Percentiles rank a stretch among this genome's conserved stretches.
phyloP scores from a whole-genome alignment of 768 basidiomycete genomes.

The Boletus subcaerulescens region DNA sequence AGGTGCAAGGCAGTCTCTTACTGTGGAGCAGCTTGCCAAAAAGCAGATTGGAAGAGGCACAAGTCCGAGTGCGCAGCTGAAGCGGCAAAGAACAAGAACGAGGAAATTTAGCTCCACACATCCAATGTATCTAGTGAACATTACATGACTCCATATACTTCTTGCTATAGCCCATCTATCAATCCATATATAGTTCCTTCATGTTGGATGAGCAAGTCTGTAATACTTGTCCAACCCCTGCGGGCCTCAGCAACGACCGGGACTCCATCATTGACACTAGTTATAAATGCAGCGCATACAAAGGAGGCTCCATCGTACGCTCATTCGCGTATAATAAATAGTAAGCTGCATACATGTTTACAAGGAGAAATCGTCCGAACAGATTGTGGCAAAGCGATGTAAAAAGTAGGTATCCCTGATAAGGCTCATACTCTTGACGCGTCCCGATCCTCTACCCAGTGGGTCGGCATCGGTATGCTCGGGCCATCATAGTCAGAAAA shows the following conservation, averaged over 20 bases:
- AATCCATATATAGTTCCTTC: no score
- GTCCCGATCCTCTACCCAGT: slow-evolving; percentile 43
- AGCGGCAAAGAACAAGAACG: slow-evolving; percentile 1
- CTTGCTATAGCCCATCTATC: background rate
- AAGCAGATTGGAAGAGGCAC: slow-evolving; percentile 1
- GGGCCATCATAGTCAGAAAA: slow-evolving; percentile 49
- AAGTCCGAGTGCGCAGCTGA: background rate
- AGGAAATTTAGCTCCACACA: background rate
- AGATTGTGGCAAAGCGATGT: no score
- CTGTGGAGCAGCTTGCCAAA: background rate
- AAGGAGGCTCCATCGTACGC: no score
- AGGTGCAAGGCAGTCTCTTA: background rate
- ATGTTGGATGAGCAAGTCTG: no score
- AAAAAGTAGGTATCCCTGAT: background rate
- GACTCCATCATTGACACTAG: no score
- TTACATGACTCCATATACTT: no score
- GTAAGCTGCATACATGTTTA: background rate
- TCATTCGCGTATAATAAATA: background rate
- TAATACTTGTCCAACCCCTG: no score
- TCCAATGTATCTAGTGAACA: no score
- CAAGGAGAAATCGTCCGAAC: background rate
- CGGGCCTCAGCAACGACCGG: no score
- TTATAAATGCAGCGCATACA: no score
- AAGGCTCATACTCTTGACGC: slow-evolving; percentile 19
- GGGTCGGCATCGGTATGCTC: slow-evolving; percentile 32